phyloP scores from a whole-genome alignment of 2,329 filamentous ascomycete genomes.

The Ceratocystis ficicola region DNA sequence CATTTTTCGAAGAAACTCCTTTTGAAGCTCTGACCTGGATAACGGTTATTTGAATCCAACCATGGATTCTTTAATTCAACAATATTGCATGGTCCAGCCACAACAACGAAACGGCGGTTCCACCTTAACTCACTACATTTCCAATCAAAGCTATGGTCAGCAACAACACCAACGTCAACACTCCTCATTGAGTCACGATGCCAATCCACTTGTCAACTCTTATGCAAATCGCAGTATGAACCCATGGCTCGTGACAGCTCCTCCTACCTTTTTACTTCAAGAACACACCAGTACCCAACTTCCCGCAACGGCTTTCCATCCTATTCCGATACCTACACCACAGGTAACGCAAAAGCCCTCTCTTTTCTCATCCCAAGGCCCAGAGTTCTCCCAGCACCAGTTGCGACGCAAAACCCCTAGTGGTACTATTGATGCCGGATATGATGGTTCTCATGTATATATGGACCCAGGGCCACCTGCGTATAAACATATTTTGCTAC shows the following conservation, averaged over 20 bases:
- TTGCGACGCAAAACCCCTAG: slow-evolving; percentile 85
- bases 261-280: neutral
- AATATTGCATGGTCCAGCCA: slow-evolving; percentile 18
- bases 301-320: neutral
- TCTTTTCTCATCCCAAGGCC: neutral
- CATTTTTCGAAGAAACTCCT: neutral
- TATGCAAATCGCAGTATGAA: neutral
- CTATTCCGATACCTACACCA: neutral
- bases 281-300: neutral
- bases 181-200: neutral
- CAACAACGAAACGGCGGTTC: slow-evolving; percentile 10
- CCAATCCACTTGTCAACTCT: neutral
- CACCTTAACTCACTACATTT: neutral
- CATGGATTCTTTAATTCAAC: slow-evolving; percentile 18
- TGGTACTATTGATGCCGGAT: slow-evolving; percentile 83
- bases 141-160: neutral
- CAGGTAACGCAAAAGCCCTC: neutral
- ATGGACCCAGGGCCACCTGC: slow-evolving; percentile 62
- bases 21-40: slow-evolving; percentile 7
- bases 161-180: neutral
- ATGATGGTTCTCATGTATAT: slow-evolving; percentile 70
- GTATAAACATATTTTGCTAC: slow-evolving; percentile 70
- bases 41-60: slow-evolving; percentile 3
- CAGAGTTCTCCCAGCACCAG: slow-evolving; percentile 37
- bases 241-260: neutral